phyloP scores from a whole-genome alignment of 1,284 basidiomycete genomes.

The Grifola frondosa region DNA sequence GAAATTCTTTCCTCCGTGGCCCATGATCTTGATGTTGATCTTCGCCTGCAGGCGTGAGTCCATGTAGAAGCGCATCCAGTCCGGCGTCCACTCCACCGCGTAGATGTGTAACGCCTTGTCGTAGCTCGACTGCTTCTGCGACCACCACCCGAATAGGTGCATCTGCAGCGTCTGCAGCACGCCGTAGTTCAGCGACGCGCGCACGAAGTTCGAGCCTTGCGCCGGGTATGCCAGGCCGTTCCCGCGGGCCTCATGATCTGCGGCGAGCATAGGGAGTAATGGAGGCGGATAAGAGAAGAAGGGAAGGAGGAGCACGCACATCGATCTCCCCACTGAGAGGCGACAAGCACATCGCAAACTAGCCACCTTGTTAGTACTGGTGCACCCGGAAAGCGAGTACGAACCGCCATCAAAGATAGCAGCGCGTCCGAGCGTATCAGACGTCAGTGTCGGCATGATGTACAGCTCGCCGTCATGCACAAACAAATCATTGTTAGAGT shows the following conservation, averaged over 20 bases:
- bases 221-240: conserved; percentile 61
- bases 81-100: conserved; percentile 76
- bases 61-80: conserved; percentile 61
- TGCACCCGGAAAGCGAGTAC: conserved; percentile 70
- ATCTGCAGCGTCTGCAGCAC: conserved; percentile 54
- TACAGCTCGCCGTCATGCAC: conserved; percentile 69
- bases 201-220: conserved; percentile 71
- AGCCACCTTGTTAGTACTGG: conserved; percentile 36
- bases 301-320: conserved; percentile 31
- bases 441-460: conserved; percentile 80
- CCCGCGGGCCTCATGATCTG: conserved; percentile 72
- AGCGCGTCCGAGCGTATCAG: conserved; percentile 55
- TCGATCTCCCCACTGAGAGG: conserved; percentile 77
- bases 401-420: conserved; percentile 63
- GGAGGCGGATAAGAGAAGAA: no score
- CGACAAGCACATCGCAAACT: conserved; percentile 50
- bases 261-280: no score
- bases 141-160: conserved; percentile 69
- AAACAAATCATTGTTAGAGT: conserved; percentile 64
- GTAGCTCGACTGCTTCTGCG: conserved; percentile 61
- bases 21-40: conserved; percentile 43
- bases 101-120: conserved; percentile 72
- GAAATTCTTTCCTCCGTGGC: conserved; percentile 40
- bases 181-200: conserved; percentile 78
- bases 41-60: conserved; percentile 50